Percentiles rank a stretch among this genome's conserved stretches.
Conservation (phyloP, 192 early-diverging fungal species). For the Podochytrium sp. region DNA sequence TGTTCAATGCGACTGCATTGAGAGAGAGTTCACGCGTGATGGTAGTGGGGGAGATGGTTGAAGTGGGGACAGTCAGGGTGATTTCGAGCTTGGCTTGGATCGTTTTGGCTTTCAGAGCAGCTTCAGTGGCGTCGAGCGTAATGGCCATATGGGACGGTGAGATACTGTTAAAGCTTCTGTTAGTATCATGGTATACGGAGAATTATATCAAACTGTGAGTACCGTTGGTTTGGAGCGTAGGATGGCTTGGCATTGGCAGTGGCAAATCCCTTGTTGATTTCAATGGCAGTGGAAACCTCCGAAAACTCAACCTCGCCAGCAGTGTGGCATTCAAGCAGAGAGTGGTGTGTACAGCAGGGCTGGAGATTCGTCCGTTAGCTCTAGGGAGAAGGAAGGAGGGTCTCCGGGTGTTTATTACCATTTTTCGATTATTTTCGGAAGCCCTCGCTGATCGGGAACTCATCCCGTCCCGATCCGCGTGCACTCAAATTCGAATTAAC, state of each 20-base stretch:
- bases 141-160: neutral
- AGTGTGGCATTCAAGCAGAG: neutral
- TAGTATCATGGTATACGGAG: neutral
- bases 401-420: too few species aligned
- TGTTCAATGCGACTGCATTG: constrained; percentile 2
- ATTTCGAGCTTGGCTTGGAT: constrained; percentile 6
- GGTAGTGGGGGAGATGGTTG: neutral
- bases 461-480: too few species aligned
- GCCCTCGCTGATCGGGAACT: too few species aligned
- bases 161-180: neutral
- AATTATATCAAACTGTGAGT: neutral
- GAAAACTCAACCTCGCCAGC: neutral
- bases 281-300: neutral
- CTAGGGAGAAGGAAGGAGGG: too few species aligned
- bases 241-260: constrained; percentile 4
- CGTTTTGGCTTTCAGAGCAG: neutral
- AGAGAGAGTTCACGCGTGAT: constrained; percentile 5
- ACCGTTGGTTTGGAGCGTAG: constrained; percentile 29
- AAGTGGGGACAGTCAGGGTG: neutral
- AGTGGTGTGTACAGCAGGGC: constrained; percentile 7
- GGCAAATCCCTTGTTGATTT: constrained; percentile 22
- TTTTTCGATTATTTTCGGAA: too few species aligned
- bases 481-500: too few species aligned
- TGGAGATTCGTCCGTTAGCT: too few species aligned
- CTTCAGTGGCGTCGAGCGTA: constrained; percentile 8